These are phyloP conservation scores for Eimeria acervulina DNA, from an alignment of 169 alveolate species.

Conservation along the genomic window DNA sequence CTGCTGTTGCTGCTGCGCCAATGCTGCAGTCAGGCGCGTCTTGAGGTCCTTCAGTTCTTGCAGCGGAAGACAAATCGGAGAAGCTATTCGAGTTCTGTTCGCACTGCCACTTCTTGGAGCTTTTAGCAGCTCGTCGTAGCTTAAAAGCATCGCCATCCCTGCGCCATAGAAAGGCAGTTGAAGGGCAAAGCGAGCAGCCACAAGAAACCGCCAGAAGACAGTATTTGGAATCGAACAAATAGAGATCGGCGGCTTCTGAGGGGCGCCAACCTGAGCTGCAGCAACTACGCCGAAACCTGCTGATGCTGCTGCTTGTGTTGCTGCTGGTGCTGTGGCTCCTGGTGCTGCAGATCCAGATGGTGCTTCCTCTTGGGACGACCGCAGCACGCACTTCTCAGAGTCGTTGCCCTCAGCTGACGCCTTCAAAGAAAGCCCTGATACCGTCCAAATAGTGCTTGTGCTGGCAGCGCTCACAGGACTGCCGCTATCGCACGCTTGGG, in stretches of 20 bases:
- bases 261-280: not conserved
- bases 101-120: conserved; percentile 62
- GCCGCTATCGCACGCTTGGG: not conserved
- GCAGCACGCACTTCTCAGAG: not conserved
- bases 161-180: conserved; percentile 47
- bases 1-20: not conserved
- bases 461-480: conserved; percentile 52
- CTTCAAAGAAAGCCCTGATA: not conserved
- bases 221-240: conserved; percentile 20
- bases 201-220: not conserved
- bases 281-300: too few relatives aligned
- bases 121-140: conserved; percentile 47
- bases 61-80: conserved; percentile 11
- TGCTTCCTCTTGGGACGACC: not conserved
- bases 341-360: too few relatives aligned
- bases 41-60: conserved; percentile 45
- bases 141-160: conserved; percentile 37
- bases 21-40: not conserved
- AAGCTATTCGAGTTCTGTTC: not conserved
- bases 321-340: too few relatives aligned
- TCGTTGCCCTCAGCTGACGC: conserved; percentile 8
- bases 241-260: conserved; percentile 17
- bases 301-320: too few relatives aligned
- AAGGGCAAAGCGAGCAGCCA: conserved; percentile 36
- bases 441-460: conserved; percentile 53